phyloP scores from a whole-genome alignment of 2,329 filamentous ascomycete genomes.

The Colletotrichum chrysophilum region DNA sequence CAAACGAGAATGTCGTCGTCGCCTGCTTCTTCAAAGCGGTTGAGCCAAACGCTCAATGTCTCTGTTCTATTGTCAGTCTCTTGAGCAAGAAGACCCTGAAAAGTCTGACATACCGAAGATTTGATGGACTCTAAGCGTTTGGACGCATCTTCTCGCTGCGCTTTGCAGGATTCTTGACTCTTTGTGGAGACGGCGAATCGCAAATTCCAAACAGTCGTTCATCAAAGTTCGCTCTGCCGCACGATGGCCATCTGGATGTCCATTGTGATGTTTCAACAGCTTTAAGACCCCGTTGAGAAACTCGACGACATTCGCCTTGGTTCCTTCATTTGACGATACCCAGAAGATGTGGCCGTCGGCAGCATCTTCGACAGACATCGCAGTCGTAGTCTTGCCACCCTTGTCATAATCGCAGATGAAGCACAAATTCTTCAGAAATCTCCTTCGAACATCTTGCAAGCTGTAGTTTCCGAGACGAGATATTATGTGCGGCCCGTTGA shows the following conservation, averaged over 20 bases:
- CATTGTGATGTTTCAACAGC: not conserved
- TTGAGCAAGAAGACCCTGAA: no score
- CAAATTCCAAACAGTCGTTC: slow-evolving; percentile 20
- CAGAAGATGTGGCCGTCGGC: slow-evolving; percentile 42
- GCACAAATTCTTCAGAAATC: slow-evolving; percentile 44
- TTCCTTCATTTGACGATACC: slow-evolving; percentile 44
- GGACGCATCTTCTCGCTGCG: slow-evolving; percentile 12
- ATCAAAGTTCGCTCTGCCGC: fast-evolving
- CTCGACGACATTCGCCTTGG: slow-evolving; percentile 19
- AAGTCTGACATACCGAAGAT: not conserved
- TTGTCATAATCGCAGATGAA: slow-evolving; percentile 52
- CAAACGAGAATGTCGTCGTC: not conserved
- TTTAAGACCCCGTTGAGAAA: slow-evolving; percentile 31
- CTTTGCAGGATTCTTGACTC: slow-evolving; percentile 24
- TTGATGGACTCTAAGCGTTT: not conserved
- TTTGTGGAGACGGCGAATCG: slow-evolving; percentile 25
- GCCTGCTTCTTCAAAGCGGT: not conserved
- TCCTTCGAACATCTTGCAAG: not conserved
- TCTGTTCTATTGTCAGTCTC: not conserved
- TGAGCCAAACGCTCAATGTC: not conserved
- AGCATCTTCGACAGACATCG: slow-evolving; percentile 45
- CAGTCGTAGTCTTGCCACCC: slow-evolving; percentile 49
- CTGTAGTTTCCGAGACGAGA: not conserved
- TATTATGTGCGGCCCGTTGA: not conserved
- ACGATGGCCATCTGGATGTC: not conserved